Base-by-base conservation (phyloP, 2,329 filamentous ascomycete species). In the Pseudogymnoascus destructans region DNA sequence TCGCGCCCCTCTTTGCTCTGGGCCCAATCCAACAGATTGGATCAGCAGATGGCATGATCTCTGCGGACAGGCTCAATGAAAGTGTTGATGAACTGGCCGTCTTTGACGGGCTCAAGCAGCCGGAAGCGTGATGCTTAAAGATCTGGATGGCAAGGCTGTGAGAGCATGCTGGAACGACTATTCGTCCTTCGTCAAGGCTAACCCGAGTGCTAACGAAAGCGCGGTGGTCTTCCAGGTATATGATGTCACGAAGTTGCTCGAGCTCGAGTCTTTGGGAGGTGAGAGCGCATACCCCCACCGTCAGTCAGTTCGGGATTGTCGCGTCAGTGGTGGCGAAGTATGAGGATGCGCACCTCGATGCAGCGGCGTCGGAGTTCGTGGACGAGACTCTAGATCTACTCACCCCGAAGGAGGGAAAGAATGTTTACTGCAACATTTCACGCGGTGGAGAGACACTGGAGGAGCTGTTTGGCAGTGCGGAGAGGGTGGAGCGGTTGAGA, bases 401-500 rank as follows among this genome's bases (percentile, higher is more conserved):
- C 21, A 36, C 15, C 15, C 15, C 15, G n/a, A 33, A 54, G 49
- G 10, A 33, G 25, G 49, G 32, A 3, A 54, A 54, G 25, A 54
- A 54, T 27, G 46, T 54, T 10, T 54, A 54, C 27, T 25, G 1
- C 15, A 54, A 54, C 27, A 30, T 54, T 54, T 27, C 23, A 11
- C 25, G n/a, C n/a, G 23, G 49, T 33, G 49, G 32, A 1, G 52
- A 55, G 52, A 55, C 13, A 5, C 15, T 35, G 15, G 27, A 19
- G 27, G 13, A 21, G 33, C 15, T 35, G 9, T 35, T 21, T 35
- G 52, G 52, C 2, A 55, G 11, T 15, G 13, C 4, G 3, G 52
- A 35, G 13, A 57, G 60, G 40, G 27, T 67, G 11, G 58, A 62
- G n/a, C 67, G 62, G 27, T 56, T 69, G 11, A 61, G 59, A 17